phyloP scores from a whole-genome alignment of 768 basidiomycete species.

The Hirschioporus abietinus region DNA sequence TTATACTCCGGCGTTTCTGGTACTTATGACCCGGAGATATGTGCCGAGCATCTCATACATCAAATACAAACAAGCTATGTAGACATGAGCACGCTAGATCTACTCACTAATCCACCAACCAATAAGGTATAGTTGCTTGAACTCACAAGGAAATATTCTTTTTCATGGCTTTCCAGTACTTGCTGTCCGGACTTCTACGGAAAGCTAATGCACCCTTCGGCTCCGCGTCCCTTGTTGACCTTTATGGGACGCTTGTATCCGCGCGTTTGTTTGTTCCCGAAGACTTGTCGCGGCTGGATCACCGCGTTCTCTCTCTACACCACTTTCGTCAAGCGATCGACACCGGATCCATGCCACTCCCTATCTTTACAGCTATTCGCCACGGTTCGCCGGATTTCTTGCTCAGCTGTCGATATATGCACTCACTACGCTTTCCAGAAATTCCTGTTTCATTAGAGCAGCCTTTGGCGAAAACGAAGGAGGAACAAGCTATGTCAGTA shows the following conservation, averaged over 20 bases:
- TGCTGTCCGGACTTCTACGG: conserved; percentile 21
- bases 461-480: conserved; percentile 1
- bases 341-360: conserved; percentile 20
- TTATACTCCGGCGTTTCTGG: conserved; percentile 24
- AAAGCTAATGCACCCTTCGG: conserved; percentile 19
- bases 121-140: conserved; percentile 13
- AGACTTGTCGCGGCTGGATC: conserved; percentile 15
- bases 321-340: conserved; percentile 19
- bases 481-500: conserved; percentile 12
- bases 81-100: conserved; percentile 20
- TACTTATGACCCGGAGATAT: conserved; percentile 12
- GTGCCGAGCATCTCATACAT: conserved; percentile 18
- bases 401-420: neutral
- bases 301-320: conserved; percentile 19
- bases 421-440: neutral
- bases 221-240: conserved; percentile 20
- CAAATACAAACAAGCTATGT: conserved; percentile 24
- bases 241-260: conserved; percentile 23
- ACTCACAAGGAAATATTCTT: neutral
- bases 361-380: conserved; percentile 25
- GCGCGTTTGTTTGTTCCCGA: conserved; percentile 22
- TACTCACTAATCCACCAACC: conserved; percentile 20
- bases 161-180: conserved; percentile 12
- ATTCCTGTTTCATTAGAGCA: conserved; percentile 6
- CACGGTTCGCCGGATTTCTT: conserved; percentile 16